Conservation (phyloP, 2,329 filamentous ascomycete species). For the Beauveria australis region DNA sequence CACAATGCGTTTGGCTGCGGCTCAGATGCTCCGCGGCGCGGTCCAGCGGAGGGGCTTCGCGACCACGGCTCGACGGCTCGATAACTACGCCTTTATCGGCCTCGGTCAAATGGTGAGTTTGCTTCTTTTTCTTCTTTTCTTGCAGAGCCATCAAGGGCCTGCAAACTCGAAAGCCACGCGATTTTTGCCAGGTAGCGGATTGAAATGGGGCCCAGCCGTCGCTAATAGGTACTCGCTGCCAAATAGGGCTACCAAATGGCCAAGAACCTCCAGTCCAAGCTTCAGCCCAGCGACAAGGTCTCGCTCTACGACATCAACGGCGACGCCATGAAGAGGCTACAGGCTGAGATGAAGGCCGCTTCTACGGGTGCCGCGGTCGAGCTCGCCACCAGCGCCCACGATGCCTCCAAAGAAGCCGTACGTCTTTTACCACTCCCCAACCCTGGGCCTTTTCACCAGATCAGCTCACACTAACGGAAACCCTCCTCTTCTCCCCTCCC, state of each 20-base stretch:
- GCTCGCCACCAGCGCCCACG: constrained; percentile 35
- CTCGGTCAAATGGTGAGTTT: constrained; percentile 51
- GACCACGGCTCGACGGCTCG: constrained; percentile 35
- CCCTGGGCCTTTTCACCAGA: background rate
- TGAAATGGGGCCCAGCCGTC: background rate
- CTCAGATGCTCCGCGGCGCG: constrained; percentile 13
- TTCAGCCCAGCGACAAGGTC: constrained; percentile 41
- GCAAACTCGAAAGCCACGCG: too few relatives aligned
- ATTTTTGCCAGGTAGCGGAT: too few relatives aligned
- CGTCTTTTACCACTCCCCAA: constrained; percentile 17
- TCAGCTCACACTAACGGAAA: constrained; percentile 11
- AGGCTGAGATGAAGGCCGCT: constrained; percentile 37
- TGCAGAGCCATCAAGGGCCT: too few relatives aligned
- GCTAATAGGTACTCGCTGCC: constrained; percentile 6
- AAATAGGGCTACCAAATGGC: constrained; percentile 54
- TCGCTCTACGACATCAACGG: constrained; percentile 50
- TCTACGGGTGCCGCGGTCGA: constrained; percentile 38
- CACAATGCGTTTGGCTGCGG: constrained; percentile 10
- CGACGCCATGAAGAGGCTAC: constrained; percentile 37
- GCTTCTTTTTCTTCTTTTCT: background rate
- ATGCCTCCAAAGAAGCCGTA: constrained; percentile 46
- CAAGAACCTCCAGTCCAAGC: constrained; percentile 51
- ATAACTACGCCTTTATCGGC: constrained; percentile 52
- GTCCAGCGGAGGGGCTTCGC: constrained; percentile 42
- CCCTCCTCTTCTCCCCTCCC: too few relatives aligned